Evolutionary conservation across 202 grass and related monocot genomes (phyloP).

Genomic region (Digitaria exilis): DNA sequence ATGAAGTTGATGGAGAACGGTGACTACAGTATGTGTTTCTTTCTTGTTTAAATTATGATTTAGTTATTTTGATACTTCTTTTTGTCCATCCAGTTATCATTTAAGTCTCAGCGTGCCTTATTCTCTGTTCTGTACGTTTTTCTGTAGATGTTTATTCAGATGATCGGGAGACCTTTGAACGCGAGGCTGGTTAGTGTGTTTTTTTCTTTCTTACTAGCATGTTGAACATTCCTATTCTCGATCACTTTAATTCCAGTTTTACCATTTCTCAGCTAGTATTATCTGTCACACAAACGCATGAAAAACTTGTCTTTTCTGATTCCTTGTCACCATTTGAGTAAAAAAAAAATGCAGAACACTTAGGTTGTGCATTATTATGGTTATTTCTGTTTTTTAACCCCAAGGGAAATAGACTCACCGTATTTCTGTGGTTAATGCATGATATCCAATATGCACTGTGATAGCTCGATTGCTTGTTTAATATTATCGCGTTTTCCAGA

Average conservation of each 20-base stretch:
- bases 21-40: slow-evolving; percentile 73
- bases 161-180: slow-evolving; percentile 80
- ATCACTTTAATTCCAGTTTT: neutral
- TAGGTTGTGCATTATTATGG: neutral
- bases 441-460: neutral
- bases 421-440: slow-evolving; percentile 12
- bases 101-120: slow-evolving; percentile 32
- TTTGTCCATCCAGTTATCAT: slow-evolving; percentile 12
- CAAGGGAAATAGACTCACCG: neutral
- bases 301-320: neutral
- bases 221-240: neutral
- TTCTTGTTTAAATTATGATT: slow-evolving; percentile 14
- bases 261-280: neutral
- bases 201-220: slow-evolving; percentile 25
- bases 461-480: neutral
- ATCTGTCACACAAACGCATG: neutral
- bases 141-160: slow-evolving; percentile 91
- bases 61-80: slow-evolving; percentile 9
- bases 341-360: slow-evolving; percentile 1
- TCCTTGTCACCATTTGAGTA: neutral
- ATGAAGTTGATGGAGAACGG: slow-evolving; percentile 98
- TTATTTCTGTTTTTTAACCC: neutral
- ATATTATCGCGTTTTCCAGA: neutral
- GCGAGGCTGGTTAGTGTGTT: slow-evolving; percentile 78
- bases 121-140: slow-evolving; percentile 27